Base-by-base conservation (phyloP, 2,329 filamentous ascomycete genomes). In the Claviceps sp. region DNA sequence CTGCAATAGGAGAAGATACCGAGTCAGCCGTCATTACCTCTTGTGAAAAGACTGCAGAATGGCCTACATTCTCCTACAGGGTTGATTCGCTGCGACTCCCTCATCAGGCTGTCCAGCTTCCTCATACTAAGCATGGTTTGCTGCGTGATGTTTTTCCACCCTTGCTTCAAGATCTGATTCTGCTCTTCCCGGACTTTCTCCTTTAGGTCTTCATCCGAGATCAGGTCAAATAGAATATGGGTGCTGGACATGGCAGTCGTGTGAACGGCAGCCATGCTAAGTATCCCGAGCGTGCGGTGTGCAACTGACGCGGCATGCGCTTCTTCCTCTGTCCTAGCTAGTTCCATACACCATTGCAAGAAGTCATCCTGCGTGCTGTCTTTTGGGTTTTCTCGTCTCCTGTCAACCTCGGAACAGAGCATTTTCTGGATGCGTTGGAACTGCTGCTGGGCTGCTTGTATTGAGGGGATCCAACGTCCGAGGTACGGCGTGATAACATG, bases 71-170 rank as follows among this genome's bases (percentile, higher is more conserved):
- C 52, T 14, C 56, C 55, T 14, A 57, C 54, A 4, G 56, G 56
- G 30, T 58, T 58, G 46, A 58, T 39, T 1, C 56, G 53, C 41
- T 58, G 56, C 10, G 56, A 58, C 43, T 58, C 56, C 24, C 55
- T 52, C 56, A 58, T 58, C 17, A 60, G 45, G 24, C 56, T 57
- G 43, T 58, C 56, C 17, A 60, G 51, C 11, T 56, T 52, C 40
- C 54, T 60, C 53, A 56, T 53, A 24, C 58, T 50, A 5, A 59
- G 57, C 49, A 57, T 56, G 7, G 55, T 47, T 39, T 59, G 56
- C 22, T 55, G 55, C 30, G 37, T 47, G 37, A 56, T 55, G 1
- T n/a, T 11, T 11, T 4, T 17, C 53, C 55, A 56, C 8, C 53
- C 55, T 1, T 47, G 24, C 2, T 50, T 48, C 17, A 58, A 24